Evolutionary conservation across 495 filamentous ascomycete species (phyloP).

Genomic region (Podospora australis): DNA sequence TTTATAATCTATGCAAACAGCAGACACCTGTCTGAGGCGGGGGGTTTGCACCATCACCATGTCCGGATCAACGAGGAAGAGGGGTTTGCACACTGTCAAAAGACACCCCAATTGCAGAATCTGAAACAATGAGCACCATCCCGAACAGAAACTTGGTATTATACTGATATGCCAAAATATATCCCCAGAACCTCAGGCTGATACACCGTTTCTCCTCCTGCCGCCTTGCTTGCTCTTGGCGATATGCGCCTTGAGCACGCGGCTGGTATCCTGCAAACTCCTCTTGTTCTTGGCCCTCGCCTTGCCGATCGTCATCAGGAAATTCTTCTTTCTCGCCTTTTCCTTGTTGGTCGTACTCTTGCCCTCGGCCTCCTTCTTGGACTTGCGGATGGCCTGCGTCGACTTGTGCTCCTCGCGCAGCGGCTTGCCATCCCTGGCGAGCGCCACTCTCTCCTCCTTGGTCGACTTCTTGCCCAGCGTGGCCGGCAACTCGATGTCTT

Average conservation of each 20-base stretch:
- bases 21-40: too few species aligned
- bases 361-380: constrained; percentile 76
- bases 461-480: constrained; percentile 58
- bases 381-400: constrained; percentile 70
- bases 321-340: constrained; percentile 94
- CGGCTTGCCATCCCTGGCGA: constrained; percentile 68
- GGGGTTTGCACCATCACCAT: neutral
- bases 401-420: constrained; percentile 71
- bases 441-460: constrained; percentile 74
- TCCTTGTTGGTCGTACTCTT: constrained; percentile 98
- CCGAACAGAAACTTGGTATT: neutral
- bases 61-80: neutral
- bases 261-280: constrained; percentile 75
- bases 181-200: neutral
- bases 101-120: neutral
- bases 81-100: neutral
- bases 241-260: constrained; percentile 71
- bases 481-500: constrained; percentile 76
- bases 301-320: constrained; percentile 95
- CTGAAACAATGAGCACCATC: neutral
- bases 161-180: neutral
- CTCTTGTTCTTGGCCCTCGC: constrained; percentile 88
- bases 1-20: too few species aligned
- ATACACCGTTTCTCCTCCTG: constrained; percentile 60
- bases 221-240: constrained; percentile 81